Evolutionary conservation across 2,329 filamentous ascomycete species (phyloP).

Genomic region (Aspergillus viridinutans): DNA sequence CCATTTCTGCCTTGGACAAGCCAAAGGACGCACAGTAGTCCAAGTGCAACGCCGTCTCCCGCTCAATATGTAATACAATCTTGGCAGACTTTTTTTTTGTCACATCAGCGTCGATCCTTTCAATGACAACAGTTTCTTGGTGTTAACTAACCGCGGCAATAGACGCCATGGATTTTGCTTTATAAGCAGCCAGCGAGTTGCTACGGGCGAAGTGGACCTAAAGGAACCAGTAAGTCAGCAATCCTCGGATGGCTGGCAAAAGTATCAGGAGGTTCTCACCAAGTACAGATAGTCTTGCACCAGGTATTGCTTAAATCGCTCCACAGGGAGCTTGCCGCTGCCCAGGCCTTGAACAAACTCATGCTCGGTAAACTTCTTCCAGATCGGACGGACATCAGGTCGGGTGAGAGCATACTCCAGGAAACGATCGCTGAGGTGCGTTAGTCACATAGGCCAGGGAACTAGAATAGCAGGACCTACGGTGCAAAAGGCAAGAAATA

Average conservation of each 20-base stretch:
- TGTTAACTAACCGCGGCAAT: conserved; percentile 60
- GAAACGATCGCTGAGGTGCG: conserved; percentile 59
- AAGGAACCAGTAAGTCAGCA: conserved; percentile 1
- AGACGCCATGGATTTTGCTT: conserved; percentile 67
- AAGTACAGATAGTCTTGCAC: conserved; percentile 91
- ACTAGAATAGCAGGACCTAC: conserved; percentile 32
- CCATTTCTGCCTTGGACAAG: conserved; percentile 68
- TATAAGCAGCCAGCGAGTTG: conserved; percentile 81
- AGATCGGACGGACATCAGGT: conserved; percentile 67
- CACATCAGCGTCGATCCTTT: background rate
- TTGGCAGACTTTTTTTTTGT: conserved; percentile 51
- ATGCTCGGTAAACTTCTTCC: conserved; percentile 75
- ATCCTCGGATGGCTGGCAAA: background rate
- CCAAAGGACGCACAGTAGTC: conserved; percentile 79
- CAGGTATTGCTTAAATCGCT: conserved; percentile 82
- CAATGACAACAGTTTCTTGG: background rate
- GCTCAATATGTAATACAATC: conserved; percentile 71
- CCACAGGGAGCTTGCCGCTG: conserved; percentile 66
- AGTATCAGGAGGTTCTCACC: conserved; percentile 42
- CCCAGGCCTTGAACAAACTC: conserved; percentile 76
- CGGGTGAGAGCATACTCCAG: conserved; percentile 76
- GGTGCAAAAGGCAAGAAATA: conserved; percentile 57
- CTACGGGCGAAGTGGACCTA: conserved; percentile 83
- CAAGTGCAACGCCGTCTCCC: conserved; percentile 77
- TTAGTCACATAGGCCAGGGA: background rate